Base-by-base conservation (phyloP, 2,329 filamentous ascomycete species). In the Helicocarpus griseus region DNA sequence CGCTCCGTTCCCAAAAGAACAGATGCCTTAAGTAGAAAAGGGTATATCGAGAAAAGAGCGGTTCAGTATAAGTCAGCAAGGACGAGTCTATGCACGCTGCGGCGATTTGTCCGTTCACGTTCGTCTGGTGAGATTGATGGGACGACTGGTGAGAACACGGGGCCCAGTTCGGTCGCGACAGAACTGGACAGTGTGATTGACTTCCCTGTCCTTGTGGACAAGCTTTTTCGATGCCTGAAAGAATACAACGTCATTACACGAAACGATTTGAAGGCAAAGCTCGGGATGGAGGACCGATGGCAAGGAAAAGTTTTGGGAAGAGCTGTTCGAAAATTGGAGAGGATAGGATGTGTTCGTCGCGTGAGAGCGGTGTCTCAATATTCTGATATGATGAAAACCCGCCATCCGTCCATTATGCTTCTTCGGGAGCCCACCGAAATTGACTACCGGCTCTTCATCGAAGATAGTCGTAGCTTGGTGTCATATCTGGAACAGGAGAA, bases 1-100 rank as follows among this genome's bases (percentile, higher is more conserved):
- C 73, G 81, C 43, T 85, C 81, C 1, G 76, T 84, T 2, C 81
- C 81, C 1, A 73, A 77, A 54, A 71, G 81, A 36, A 85, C 81
- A 2, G 77, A 82, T 54, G 64, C 69, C 2, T 68, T 85, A 36
- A 71, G 73, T 5, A 63, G 69, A 33, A 81, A 79, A 56, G 81
- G 81, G 0, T 83, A 84, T 60, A 83, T 85, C 50, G 71, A 75
- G 38, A 85, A 85, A 59, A 69, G 70, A 49, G 61, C 66, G 7
- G 70, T 79, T 17, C 69, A 77, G 28, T 67, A 70, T 21, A 72
- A 71, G 52, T 72, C 73, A 3, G 65, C 71, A 5, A 73, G 75
- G 43, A 83, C 80, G 0, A 83, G 78, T 61, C 63, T 81, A 5
- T 77, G 79, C 26, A 76, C 71, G 1, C 68, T 82, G 53, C 73